Conservation (phyloP, 2,329 filamentous ascomycete genomes). For the Verticillium isaacii region DNA sequence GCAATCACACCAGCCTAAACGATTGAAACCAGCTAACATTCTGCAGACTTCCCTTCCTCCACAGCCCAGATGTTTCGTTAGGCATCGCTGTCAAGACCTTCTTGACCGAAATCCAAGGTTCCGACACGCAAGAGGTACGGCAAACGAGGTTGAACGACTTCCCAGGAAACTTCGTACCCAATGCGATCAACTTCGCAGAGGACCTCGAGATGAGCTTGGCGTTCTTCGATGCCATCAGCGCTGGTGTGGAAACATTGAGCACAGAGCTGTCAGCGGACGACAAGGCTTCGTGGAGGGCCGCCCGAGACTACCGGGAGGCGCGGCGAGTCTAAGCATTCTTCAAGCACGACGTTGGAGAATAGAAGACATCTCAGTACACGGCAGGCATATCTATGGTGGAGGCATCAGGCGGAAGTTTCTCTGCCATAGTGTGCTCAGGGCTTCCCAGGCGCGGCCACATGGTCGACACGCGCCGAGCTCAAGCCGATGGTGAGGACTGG, state of each 20-base stretch:
- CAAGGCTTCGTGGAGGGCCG: conserved; percentile 49
- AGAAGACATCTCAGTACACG: conserved; percentile 3
- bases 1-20: background rate
- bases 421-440: background rate
- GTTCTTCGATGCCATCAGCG: conserved; percentile 54
- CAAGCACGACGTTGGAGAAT: conserved; percentile 12
- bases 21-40: conserved; percentile 8
- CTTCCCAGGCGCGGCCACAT: background rate
- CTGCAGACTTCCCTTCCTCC: conserved; percentile 58
- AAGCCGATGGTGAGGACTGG: background rate
- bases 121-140: conserved; percentile 45
- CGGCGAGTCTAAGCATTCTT: conserved; percentile 29
- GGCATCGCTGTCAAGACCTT: conserved; percentile 78
- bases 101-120: conserved; percentile 63
- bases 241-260: conserved; percentile 50
- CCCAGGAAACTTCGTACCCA: conserved; percentile 50
- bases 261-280: conserved; percentile 42
- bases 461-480: background rate
- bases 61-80: conserved; percentile 68
- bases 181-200: conserved; percentile 52
- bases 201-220: conserved; percentile 53
- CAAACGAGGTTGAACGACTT: conserved; percentile 43
- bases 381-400: background rate
- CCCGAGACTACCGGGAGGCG: conserved; percentile 46
- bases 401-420: background rate